Base-by-base conservation (phyloP, 2,329 filamentous ascomycete species). In the Alternaria conjuncta region DNA sequence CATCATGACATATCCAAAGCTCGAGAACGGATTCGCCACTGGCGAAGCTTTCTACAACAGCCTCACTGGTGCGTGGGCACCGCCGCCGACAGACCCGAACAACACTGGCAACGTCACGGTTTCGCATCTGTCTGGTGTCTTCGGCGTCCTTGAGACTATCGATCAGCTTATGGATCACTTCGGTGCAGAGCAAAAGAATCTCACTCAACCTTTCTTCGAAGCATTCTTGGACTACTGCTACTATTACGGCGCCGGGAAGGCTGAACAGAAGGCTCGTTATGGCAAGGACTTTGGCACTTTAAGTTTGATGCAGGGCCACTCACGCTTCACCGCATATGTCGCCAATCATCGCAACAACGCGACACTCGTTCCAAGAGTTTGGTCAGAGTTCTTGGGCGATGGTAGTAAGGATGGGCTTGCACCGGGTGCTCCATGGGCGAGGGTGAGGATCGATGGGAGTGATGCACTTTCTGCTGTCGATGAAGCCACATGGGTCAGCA, bases 161-260 rank as follows among this genome's bases (percentile, higher is more conserved):
- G 84, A 87, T 0, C 87, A 89, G 65, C 68, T 88, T 2, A 78
- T 86, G 3, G 82, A 86, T 49, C 84, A 86, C 69, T 83, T 73
- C n/a, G 71, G 71, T 6, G 4, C 56, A 2, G 55, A 64, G 11
- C 57, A 81, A 13, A 82, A 80, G 3, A 78, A 81, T 1, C 81
- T 84, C 3, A 85, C 86, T 0, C 68, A 79, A 9, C 82, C 82
- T 0, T 88, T 89, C 71, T 80, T 85, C 53, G 74, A 84, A 7
- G 86, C 83, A 0, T 89, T 86, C 84, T 76, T 88, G 2, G 87
- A 89, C 54, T 89, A 89, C 75, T 87, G 86, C 70, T 85, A 84
- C 71, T 88, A 87, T 75, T 89, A 87, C 68, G 80, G 81, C 9
- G 87, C 86, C 0, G 70, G 80, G 0, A 74, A 76, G 0, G 82